Percentiles rank a stretch among this genome's conserved stretches.
Conservation (phyloP, 2,329 filamentous ascomycete genomes). For the Colletotrichum sp. region DNA sequence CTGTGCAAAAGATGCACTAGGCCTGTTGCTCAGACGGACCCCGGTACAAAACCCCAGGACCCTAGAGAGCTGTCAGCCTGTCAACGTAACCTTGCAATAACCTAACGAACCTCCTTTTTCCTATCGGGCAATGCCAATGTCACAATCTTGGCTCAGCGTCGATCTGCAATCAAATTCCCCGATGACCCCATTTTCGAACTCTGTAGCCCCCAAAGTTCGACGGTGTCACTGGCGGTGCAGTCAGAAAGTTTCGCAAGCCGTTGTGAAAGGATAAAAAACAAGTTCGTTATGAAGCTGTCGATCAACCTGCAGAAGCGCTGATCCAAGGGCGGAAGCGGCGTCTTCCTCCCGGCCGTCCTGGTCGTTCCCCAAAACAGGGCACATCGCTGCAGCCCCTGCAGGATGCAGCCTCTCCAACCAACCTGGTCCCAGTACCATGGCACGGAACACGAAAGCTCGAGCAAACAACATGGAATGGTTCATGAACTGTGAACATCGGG, state of each 20-base stretch:
- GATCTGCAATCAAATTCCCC: slow-evolving; percentile 13
- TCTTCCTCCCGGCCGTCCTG: background rate
- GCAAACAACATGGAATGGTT: background rate
- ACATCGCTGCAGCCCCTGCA: background rate
- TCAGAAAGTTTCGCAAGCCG: background rate
- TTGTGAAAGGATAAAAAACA: background rate
- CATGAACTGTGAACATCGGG: background rate
- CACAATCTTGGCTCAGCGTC: background rate
- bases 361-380: background rate
- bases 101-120: background rate
- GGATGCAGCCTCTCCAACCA: background rate
- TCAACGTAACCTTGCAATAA: slow-evolving; percentile 1
- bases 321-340: background rate
- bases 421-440: background rate
- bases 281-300: background rate
- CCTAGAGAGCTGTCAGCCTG: background rate
- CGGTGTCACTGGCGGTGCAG: background rate
- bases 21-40: background rate
- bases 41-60: background rate
- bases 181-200: background rate
- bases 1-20: background rate
- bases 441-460: background rate
- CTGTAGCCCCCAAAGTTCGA: background rate
- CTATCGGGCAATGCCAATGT: background rate
- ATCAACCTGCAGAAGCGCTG: background rate